Evolutionary conservation across 2,329 filamentous ascomycete genomes (phyloP).

Genomic region (Venturia aucupariae): DNA sequence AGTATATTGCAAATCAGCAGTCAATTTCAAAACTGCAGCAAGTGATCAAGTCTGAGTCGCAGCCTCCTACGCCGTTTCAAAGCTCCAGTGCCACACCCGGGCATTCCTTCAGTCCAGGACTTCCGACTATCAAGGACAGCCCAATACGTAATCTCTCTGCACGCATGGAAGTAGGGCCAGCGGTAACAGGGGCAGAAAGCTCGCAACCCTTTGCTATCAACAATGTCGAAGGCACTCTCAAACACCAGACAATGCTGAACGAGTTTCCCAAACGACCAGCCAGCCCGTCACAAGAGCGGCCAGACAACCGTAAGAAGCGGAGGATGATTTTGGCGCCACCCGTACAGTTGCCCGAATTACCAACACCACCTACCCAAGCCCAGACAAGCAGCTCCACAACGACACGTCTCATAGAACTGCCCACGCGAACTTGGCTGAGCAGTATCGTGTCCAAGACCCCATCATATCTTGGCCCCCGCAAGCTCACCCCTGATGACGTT

Average conservation of each 20-base stretch:
- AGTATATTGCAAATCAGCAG: conserved; percentile 1
- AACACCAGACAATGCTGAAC: not conserved
- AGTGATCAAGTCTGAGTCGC: not conserved
- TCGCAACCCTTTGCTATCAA: not conserved
- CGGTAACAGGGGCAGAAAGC: not conserved
- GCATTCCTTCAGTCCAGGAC: not conserved
- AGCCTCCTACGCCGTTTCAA: not conserved
- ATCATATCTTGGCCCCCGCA: conserved; percentile 17
- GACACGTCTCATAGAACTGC: not conserved
- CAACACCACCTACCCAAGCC: not conserved
- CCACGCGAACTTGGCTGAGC: not conserved
- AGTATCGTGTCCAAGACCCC: not conserved
- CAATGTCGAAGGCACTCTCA: too few relatives aligned
- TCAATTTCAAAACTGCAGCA: conserved; percentile 4
- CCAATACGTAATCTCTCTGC: not conserved
- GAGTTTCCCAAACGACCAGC: not conserved
- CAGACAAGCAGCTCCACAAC: not conserved
- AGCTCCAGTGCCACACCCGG: not conserved
- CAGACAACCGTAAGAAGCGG: not conserved
- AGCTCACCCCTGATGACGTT: conserved; percentile 23
- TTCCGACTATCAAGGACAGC: not conserved
- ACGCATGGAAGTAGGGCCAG: not conserved
- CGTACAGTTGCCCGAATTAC: not conserved
- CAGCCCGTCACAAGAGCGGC: not conserved
- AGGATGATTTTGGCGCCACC: not conserved